phyloP scores from a whole-genome alignment of 2,329 filamentous ascomycete genomes.

The Amylocarpus encephaloides region DNA sequence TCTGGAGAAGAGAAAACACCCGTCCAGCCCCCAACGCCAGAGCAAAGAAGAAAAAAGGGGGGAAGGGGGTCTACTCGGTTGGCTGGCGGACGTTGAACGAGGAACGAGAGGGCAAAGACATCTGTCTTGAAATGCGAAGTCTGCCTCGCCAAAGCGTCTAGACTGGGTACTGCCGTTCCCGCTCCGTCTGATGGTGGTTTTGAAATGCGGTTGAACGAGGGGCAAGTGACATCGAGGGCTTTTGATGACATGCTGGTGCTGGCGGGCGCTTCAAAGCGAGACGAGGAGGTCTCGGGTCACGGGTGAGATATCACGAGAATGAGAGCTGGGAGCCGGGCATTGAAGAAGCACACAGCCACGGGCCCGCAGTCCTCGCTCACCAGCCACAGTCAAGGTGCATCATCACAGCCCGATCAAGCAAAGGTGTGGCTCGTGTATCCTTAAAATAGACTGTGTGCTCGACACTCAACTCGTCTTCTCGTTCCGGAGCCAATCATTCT shows the following conservation, averaged over 20 bases:
- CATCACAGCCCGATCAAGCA: no score
- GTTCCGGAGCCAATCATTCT: slow-evolving; percentile 14
- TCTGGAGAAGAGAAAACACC: slow-evolving; percentile 1
- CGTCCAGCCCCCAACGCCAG: slow-evolving; percentile 3
- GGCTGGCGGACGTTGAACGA: slow-evolving; percentile 4
- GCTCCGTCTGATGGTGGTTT: slow-evolving; percentile 1
- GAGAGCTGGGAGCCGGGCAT: no score
- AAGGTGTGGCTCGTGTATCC: neutral
- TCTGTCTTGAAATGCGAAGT: slow-evolving; percentile 8
- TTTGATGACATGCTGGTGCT: neutral
- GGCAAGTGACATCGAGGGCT: slow-evolving; percentile 10
- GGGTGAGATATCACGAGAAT: slow-evolving; percentile 6
- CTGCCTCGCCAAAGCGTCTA: slow-evolving; percentile 15
- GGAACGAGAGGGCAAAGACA: slow-evolving; percentile 6
- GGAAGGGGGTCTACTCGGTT: slow-evolving; percentile 8
- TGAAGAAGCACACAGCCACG: slow-evolving; percentile 16
- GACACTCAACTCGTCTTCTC: neutral
- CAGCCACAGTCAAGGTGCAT: neutral
- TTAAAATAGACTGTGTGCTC: neutral
- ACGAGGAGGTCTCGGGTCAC: no score
- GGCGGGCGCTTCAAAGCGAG: neutral
- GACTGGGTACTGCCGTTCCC: slow-evolving; percentile 12
- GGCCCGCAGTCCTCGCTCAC: slow-evolving; percentile 11
- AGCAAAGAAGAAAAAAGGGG: slow-evolving; percentile 6
- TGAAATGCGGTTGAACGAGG: neutral